Evolutionary conservation across 768 basidiomycete species (phyloP), one percentile per base, ranked within the genome.

Genomic region (Postia placenta): DNA sequence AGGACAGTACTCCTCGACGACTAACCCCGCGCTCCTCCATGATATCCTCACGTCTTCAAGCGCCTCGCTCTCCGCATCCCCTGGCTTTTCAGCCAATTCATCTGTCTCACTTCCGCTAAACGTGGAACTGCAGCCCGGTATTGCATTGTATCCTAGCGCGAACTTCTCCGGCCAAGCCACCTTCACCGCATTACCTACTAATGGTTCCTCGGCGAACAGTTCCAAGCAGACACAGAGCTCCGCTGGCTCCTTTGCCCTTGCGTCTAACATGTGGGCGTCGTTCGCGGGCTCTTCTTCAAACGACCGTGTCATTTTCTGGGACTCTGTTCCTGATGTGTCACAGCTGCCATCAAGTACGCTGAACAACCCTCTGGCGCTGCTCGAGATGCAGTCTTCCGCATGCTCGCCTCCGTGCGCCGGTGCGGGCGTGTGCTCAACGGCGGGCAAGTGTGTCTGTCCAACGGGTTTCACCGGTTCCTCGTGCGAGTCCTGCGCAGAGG

Each of bases 341-440:
- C 83, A 91, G 61, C 72, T 91, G 12, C 84, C 87, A 2, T 60
- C 73, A 1, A 64, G 71, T 2, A 67, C 66, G 28, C 64, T 74
- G 0, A 70, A 70, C 25, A 50, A 57, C 19, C 69, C 78, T 0
- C 67, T 89, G n/a, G 70, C 76, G 1, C 68, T 91, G n/a, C 64
- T 84, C 36, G 81, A 81, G 55, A 71, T 92, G 54, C 78, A 89
- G 61, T 90, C 87, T 3, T 71, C 79, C 0, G 70, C 81, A 0
- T 94, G 92, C 61, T 81, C 85, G 0, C 82, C 87, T 0, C 71
- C 82, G 2, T 94, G 92, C 59, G 74, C 90, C 0, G 78, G 83
- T 1, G 73, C 76, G 0, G 87, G 89, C 11, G 68, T 85, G 5
- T 95, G 92, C 58, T 79, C 83, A 0, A 64, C 81, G 0, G 75